phyloP scores from a whole-genome alignment of 1,284 basidiomycete genomes.

The Fomitiporia mediterranea region DNA sequence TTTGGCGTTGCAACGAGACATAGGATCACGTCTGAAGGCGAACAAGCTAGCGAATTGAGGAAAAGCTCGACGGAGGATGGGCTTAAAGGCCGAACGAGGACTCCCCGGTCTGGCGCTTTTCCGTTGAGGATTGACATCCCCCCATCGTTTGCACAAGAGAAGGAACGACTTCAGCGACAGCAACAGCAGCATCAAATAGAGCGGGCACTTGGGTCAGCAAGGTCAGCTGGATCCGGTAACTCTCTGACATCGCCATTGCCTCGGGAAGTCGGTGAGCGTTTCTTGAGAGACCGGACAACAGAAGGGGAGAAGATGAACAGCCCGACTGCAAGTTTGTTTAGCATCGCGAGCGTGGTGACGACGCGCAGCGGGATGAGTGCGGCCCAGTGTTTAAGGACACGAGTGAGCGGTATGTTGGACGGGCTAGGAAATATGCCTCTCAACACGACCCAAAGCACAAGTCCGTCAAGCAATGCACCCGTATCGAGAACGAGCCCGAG shows the following conservation, averaged over 20 bases:
- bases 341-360: constrained; percentile 5
- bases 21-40: not conserved
- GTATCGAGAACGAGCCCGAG: not conserved
- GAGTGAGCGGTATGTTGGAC: constrained; percentile 11
- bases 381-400: constrained; percentile 9
- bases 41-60: not conserved
- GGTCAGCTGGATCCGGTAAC: not conserved
- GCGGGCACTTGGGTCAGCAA: not conserved
- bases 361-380: constrained; percentile 15
- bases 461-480: not conserved
- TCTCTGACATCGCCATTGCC: not conserved
- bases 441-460: too few species aligned
- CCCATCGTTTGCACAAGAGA: not conserved
- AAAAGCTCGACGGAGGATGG: not conserved
- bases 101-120: not conserved
- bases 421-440: not conserved
- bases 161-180: not conserved
- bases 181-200: not conserved
- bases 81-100: not conserved
- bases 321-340: constrained; percentile 16
- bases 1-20: not conserved
- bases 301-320: constrained; percentile 5
- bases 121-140: constrained; percentile 14
- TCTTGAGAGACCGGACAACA: not conserved
- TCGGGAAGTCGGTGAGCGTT: not conserved